Evolutionary conservation across 495 filamentous ascomycete genomes (phyloP).

Genomic region (Ramalina intermedia): DNA sequence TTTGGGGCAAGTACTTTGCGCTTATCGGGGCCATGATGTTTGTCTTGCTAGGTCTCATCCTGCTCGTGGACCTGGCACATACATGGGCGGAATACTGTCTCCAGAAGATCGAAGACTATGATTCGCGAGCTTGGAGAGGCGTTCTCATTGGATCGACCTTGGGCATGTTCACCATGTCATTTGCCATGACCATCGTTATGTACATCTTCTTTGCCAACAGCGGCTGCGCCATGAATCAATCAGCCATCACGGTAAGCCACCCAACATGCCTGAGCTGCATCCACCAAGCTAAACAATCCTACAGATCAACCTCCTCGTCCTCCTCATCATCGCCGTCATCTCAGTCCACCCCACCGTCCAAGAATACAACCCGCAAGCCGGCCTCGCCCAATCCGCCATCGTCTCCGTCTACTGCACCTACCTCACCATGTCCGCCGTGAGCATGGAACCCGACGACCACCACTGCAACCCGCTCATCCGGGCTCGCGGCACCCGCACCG

Average conservation of each 20-base stretch:
- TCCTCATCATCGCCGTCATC: slow-evolving; percentile 64
- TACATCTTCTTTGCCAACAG: slow-evolving; percentile 86
- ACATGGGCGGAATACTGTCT: slow-evolving; percentile 97
- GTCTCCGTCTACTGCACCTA: slow-evolving; percentile 97
- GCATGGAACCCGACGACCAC: slow-evolving; percentile 94
- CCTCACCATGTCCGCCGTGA: slow-evolving; percentile 93
- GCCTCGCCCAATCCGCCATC: slow-evolving; percentile 92
- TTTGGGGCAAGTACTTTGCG: slow-evolving; percentile 90
- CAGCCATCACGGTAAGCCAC: slow-evolving; percentile 42
- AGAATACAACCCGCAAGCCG: slow-evolving; percentile 83
- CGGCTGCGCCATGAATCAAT: slow-evolving; percentile 90
- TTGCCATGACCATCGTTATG: slow-evolving; percentile 91
- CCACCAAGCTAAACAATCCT: slow-evolving; percentile 12
- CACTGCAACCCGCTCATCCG: slow-evolving; percentile 88
- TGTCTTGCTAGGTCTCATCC: slow-evolving; percentile 78
- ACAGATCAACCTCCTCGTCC: slow-evolving; percentile 70
- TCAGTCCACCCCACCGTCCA: slow-evolving; percentile 87
- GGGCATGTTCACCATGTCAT: slow-evolving; percentile 78
- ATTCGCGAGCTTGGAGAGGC: slow-evolving; percentile 70
- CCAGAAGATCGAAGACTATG: slow-evolving; percentile 77
- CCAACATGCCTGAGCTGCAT: slow-evolving; percentile 4
- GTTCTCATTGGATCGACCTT: slow-evolving; percentile 84
- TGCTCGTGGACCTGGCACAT: slow-evolving; percentile 90
- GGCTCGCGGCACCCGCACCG: slow-evolving; percentile 77
- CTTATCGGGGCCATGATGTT: slow-evolving; percentile 84